These are phyloP conservation scores for Xylaria nigripes DNA, from an alignment of 495 filamentous ascomycete genomes.

Conservation along the genomic window DNA sequence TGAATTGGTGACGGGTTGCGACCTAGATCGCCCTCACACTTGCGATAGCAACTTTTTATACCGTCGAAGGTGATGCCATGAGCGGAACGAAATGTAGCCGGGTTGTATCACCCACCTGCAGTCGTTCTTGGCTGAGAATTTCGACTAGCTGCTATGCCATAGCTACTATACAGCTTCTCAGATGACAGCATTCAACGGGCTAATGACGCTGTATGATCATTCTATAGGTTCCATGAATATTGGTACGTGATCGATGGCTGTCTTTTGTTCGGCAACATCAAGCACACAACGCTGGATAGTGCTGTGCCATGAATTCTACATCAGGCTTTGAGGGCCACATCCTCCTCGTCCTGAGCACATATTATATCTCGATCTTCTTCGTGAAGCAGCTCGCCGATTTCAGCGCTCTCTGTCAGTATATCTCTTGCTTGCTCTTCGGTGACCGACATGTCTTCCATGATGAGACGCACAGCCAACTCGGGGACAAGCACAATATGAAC, in stretches of 20 bases:
- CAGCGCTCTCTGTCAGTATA: constrained; percentile 65
- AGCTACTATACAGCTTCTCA: neutral
- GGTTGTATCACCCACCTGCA: neutral
- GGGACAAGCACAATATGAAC: constrained; percentile 82
- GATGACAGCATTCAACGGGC: neutral
- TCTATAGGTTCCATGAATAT: neutral
- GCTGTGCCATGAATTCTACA: neutral
- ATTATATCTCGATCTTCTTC: constrained; percentile 57
- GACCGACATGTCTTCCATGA: constrained; percentile 80
- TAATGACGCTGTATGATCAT: neutral
- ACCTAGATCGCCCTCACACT: neutral
- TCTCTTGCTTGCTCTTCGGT: constrained; percentile 53
- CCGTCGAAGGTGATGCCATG: neutral
- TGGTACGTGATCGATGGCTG: neutral
- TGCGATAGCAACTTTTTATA: neutral
- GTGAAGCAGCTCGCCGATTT: constrained; percentile 70
- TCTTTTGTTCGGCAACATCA: neutral
- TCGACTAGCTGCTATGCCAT: neutral
- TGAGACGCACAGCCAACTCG: constrained; percentile 66
- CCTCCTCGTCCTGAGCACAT: constrained; percentile 35
- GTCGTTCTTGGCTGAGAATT: neutral
- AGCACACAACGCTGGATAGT: neutral
- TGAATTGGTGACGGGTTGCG: constrained; percentile 26
- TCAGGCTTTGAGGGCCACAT: neutral
- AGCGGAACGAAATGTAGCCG: neutral